These are phyloP conservation scores for Globisporangium emineosum DNA, from an alignment of 352 stramenopile genomes.

Conservation along the genomic window DNA sequence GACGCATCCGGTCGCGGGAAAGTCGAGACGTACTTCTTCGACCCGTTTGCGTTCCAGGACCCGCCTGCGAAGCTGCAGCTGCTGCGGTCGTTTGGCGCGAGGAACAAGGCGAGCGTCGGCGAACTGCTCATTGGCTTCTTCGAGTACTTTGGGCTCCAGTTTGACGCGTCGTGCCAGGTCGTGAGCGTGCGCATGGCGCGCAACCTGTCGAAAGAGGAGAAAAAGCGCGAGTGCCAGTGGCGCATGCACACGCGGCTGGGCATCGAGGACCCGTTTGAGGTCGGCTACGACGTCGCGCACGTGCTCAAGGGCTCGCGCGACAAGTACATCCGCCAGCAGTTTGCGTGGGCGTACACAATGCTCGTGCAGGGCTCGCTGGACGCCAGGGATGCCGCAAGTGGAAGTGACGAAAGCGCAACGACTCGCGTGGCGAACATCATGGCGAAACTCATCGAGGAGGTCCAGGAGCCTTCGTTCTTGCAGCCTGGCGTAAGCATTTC, in stretches of 20 bases:
- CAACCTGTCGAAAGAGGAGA: slow-evolving; percentile 72
- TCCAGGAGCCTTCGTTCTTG: slow-evolving; percentile 14
- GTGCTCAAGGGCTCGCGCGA: slow-evolving; percentile 90
- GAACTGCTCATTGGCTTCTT: slow-evolving; percentile 77
- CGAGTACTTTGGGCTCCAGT: slow-evolving; percentile 65
- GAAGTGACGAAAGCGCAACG: background rate
- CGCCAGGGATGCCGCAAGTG: background rate
- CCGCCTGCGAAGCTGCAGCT: slow-evolving; percentile 38
- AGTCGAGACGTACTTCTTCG: slow-evolving; percentile 85
- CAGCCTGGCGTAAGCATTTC: slow-evolving; percentile 4
- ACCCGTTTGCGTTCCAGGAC: slow-evolving; percentile 62
- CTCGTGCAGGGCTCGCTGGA: slow-evolving; percentile 38
- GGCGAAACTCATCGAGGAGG: slow-evolving; percentile 12
- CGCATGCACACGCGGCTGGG: slow-evolving; percentile 73
- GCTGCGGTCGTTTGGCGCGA: slow-evolving; percentile 36
- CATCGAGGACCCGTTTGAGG: slow-evolving; percentile 99
- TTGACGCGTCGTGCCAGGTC: slow-evolving; percentile 66
- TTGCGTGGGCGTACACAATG: slow-evolving; percentile 65
- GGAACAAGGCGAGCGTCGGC: slow-evolving; percentile 54
- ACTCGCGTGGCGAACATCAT: slow-evolving; percentile 6
- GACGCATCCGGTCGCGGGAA: slow-evolving; percentile 26
- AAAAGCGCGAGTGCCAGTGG: slow-evolving; percentile 63
- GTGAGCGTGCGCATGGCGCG: slow-evolving; percentile 69
- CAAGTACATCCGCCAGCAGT: slow-evolving; percentile 86
- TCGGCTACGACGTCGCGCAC: slow-evolving; percentile 96